phyloP scores from a whole-genome alignment of 176 grass and related monocot genomes.

The Carex littledalei region DNA sequence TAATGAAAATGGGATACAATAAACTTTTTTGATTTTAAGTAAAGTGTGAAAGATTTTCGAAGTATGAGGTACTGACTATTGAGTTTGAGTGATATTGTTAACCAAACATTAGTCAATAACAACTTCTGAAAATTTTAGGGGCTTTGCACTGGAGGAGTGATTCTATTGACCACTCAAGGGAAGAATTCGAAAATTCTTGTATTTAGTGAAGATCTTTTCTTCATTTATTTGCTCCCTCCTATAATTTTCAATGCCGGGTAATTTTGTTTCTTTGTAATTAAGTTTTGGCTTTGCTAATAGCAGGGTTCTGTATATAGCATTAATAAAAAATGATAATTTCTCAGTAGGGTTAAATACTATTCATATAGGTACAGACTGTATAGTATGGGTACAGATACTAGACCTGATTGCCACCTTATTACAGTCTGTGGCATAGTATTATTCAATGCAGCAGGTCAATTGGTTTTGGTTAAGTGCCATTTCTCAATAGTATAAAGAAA shows the following conservation, averaged over 20 bases:
- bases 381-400: not conserved
- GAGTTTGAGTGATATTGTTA: not conserved
- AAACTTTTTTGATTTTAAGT: not conserved
- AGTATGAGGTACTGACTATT: not conserved
- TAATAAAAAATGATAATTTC: not conserved
- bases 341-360: not conserved
- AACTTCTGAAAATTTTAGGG: conserved; percentile 35
- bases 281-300: not conserved
- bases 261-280: not conserved
- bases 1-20: no score
- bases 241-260: conserved; percentile 90
- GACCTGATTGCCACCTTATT: not conserved
- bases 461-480: not conserved
- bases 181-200: conserved; percentile 50
- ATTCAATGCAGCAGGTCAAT: not conserved
- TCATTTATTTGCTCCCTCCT: conserved; percentile 76
- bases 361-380: not conserved
- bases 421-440: not conserved
- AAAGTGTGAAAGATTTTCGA: not conserved
- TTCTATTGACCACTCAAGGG: conserved; percentile 46
- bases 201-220: conserved; percentile 84
- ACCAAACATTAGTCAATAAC: not conserved
- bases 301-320: not conserved
- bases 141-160: conserved; percentile 50
- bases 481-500: not conserved